Percentiles rank a stretch among this genome's conserved stretches.
Evolutionary conservation across 1,284 basidiomycete genomes (phyloP).

Genomic region (Singerocomus inundabilis): DNA sequence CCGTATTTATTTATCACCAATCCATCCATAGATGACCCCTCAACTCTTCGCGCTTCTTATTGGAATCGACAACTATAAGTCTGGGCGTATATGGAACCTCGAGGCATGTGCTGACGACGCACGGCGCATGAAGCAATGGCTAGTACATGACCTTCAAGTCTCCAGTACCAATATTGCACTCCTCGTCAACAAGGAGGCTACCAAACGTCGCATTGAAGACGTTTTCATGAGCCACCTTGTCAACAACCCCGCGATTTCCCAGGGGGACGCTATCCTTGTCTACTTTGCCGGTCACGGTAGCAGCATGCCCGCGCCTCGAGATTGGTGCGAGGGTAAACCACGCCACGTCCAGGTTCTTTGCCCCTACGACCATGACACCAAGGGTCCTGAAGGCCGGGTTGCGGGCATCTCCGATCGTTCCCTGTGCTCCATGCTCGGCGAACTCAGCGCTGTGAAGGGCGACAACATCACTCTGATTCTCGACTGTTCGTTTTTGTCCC

Average conservation of each 20-base stretch:
- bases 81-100: constrained; percentile 61
- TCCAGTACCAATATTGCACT: constrained; percentile 56
- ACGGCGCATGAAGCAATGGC: constrained; percentile 52
- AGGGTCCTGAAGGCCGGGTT: constrained; percentile 43
- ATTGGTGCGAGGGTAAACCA: constrained; percentile 48
- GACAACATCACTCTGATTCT: constrained; percentile 66
- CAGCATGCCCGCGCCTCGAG: constrained; percentile 49
- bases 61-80: constrained; percentile 64
- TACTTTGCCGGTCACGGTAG: constrained; percentile 72
- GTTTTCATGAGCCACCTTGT: constrained; percentile 56
- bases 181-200: constrained; percentile 56
- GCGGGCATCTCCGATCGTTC: constrained; percentile 67
- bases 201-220: constrained; percentile 57
- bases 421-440: constrained; percentile 53
- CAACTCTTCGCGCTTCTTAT: constrained; percentile 61
- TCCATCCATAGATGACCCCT: constrained; percentile 37
- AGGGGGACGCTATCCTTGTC: constrained; percentile 60
- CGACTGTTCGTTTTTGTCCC: constrained; percentile 60
- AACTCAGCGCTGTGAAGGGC: constrained; percentile 55
- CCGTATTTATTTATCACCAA: constrained; percentile 6
- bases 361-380: constrained; percentile 60
- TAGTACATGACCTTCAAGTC: constrained; percentile 52
- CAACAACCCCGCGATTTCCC: constrained; percentile 55
- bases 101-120: constrained; percentile 62
- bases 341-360: constrained; percentile 57